Conservation (phyloP, 768 basidiomycete genomes). For the Serendipita sp. region DNA sequence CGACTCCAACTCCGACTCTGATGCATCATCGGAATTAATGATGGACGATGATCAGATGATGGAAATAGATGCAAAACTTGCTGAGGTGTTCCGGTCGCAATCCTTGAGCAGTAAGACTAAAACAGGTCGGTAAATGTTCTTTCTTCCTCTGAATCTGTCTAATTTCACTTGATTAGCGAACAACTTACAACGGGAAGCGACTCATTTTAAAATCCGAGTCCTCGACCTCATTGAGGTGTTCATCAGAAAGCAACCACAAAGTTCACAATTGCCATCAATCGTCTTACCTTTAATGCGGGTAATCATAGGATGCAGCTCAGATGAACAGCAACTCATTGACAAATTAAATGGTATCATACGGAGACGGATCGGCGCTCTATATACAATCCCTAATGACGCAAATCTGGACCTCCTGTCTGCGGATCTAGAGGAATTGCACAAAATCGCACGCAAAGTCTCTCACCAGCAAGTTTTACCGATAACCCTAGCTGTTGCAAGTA, state of each 20-base stretch:
- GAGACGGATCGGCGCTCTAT: conserved; percentile 54
- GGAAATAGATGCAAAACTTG: conserved; percentile 83
- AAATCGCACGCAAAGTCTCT: conserved; percentile 42
- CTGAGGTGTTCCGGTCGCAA: conserved; percentile 63
- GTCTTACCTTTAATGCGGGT: conserved; percentile 67
- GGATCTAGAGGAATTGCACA: conserved; percentile 48
- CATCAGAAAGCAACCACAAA: conserved; percentile 62
- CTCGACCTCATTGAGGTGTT: conserved; percentile 87
- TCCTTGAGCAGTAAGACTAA: conserved; percentile 40
- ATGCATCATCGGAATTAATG: conserved; percentile 28
- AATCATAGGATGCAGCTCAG: conserved; percentile 41
- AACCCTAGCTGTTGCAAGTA: conserved; percentile 37
- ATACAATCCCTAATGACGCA: conserved; percentile 38
- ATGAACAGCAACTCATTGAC: conserved; percentile 78
- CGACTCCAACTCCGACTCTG: conserved; percentile 37
- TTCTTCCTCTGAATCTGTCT: not conserved
- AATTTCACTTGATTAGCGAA: conserved; percentile 24
- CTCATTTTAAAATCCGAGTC: conserved; percentile 91
- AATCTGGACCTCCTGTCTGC: conserved; percentile 28
- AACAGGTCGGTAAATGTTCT: conserved; percentile 35
- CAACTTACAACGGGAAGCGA: conserved; percentile 70
- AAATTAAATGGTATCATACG: conserved; percentile 72
- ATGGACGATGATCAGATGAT: conserved; percentile 99
- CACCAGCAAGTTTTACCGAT: conserved; percentile 24
- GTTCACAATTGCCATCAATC: conserved; percentile 44